These are phyloP conservation scores for Ailanthus altissimus DNA, from an alignment of 345 rosid species.

Conservation along the genomic window DNA sequence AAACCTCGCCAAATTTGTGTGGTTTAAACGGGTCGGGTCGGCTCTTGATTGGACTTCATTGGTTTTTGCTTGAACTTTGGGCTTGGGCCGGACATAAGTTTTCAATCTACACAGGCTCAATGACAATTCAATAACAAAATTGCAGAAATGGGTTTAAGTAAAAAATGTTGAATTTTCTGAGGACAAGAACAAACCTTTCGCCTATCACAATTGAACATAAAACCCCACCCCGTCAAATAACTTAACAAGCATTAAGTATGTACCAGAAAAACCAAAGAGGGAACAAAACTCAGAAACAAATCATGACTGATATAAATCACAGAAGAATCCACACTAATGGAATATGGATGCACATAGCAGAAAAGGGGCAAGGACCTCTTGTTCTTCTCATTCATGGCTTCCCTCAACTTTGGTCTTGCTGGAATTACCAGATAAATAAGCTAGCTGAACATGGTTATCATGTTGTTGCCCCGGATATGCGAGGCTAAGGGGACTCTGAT, in stretches of 20 bases:
- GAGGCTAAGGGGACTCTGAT: constrained; percentile 37
- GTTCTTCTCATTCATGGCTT: constrained; percentile 45
- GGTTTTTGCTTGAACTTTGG: too few relatives aligned
- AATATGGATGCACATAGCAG: constrained; percentile 37
- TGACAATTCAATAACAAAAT: not conserved
- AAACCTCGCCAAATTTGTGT: not conserved
- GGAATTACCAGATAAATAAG: constrained; percentile 35
- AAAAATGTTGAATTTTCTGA: not conserved
- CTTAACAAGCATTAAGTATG: too few relatives aligned
- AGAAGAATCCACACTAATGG: constrained; percentile 28
- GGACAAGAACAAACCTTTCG: not conserved
- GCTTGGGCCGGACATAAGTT: too few relatives aligned
- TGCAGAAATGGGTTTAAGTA: not conserved
- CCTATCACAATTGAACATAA: too few relatives aligned
- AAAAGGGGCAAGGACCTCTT: constrained; percentile 30
- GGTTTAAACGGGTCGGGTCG: not conserved
- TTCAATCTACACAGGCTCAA: too few relatives aligned
- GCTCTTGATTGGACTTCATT: too few relatives aligned
- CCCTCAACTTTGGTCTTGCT: constrained; percentile 38
- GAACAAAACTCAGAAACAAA: not conserved
- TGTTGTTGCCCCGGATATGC: constrained; percentile 36
- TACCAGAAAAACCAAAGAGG: too few relatives aligned
- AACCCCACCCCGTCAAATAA: too few relatives aligned
- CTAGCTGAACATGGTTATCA: constrained; percentile 31
- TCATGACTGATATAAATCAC: constrained; percentile 15